A percentile compares a stretch with the other conserved stretches of the same genome.
These are phyloP conservation scores for Camelina neglecta DNA, from an alignment of 345 rosid genomes.

Conservation along the genomic window DNA sequence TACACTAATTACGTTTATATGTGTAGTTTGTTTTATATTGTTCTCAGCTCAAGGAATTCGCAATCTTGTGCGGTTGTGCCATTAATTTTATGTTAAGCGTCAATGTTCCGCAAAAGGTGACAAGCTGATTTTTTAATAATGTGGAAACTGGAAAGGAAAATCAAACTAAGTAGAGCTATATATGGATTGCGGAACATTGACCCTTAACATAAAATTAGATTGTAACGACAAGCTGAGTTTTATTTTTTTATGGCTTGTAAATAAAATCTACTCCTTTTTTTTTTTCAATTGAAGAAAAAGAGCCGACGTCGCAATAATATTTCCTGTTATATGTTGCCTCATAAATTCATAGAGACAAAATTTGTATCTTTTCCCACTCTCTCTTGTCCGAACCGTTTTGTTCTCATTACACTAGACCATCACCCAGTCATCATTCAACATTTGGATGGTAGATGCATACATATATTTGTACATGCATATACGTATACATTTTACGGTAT, in stretches of 20 bases:
- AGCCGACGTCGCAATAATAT: conserved; percentile 27
- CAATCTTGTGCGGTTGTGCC: not conserved
- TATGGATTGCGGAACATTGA: not conserved
- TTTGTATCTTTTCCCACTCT: conserved; percentile 26
- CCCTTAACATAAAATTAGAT: too few relatives aligned
- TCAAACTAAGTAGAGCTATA: not conserved
- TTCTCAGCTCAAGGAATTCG: not conserved
- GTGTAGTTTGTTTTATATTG: too few relatives aligned
- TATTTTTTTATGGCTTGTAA: not conserved
- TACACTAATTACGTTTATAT: too few relatives aligned
- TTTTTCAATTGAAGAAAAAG: not conserved
- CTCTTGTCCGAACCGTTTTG: conserved; percentile 33
- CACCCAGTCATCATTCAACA: conserved; percentile 22
- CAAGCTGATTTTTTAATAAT: not conserved
- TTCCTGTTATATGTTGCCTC: conserved; percentile 38
- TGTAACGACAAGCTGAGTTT: not conserved
- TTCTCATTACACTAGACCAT: conserved; percentile 26
- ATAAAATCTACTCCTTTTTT: not conserved
- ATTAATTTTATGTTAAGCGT: not conserved
- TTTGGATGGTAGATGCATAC: conserved; percentile 10
- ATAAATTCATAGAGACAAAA: conserved; percentile 35
- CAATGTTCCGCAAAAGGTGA: not conserved
- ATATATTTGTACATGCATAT: conserved; percentile 14
- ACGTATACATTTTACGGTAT: conserved; percentile 25
- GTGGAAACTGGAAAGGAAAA: not conserved